A percentile compares a stretch with the other conserved stretches of the same genome.
These are phyloP conservation scores for Pleurotus platypus DNA, from an alignment of 768 basidiomycete genomes.

Conservation along the genomic window DNA sequence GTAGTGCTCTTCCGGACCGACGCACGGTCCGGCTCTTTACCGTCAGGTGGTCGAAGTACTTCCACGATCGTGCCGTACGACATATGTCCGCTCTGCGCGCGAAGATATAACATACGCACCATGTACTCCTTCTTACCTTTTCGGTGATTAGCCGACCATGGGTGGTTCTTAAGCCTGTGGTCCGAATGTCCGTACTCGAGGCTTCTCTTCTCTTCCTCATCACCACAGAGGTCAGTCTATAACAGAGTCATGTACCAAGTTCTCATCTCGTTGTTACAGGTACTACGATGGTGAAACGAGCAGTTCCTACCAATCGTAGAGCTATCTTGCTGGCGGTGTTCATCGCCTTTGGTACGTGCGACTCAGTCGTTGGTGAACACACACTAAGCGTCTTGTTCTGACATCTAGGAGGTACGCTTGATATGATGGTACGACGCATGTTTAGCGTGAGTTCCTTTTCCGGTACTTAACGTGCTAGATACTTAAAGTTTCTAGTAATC, in stretches of 20 bases:
- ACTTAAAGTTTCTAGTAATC: background rate
- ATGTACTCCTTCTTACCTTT: constrained; percentile 3
- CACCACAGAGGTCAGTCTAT: background rate
- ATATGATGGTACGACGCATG: no score
- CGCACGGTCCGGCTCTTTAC: background rate
- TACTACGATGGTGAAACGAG: constrained; percentile 25
- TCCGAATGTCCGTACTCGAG: background rate
- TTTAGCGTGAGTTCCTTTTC: no score
- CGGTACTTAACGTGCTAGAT: no score
- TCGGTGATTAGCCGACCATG: background rate
- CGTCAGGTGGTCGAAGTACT: background rate
- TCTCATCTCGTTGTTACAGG: background rate
- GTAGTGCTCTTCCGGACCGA: background rate
- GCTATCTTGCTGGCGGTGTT: constrained; percentile 66
- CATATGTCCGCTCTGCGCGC: background rate
- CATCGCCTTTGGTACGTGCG: constrained; percentile 63
- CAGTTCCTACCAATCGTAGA: constrained; percentile 58
- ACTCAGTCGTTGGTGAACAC: background rate
- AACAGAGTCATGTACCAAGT: background rate
- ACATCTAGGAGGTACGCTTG: background rate
- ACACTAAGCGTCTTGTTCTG: constrained; percentile 52
- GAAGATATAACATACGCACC: background rate
- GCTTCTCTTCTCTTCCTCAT: constrained; percentile 14
- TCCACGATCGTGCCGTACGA: constrained; percentile 2
- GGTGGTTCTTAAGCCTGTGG: background rate